A percentile compares a stretch with the other conserved stretches of the same genome.
These are phyloP conservation scores for Zizania latifolia DNA, from an alignment of 176 grass and related monocot genomes.

Conservation along the genomic window DNA sequence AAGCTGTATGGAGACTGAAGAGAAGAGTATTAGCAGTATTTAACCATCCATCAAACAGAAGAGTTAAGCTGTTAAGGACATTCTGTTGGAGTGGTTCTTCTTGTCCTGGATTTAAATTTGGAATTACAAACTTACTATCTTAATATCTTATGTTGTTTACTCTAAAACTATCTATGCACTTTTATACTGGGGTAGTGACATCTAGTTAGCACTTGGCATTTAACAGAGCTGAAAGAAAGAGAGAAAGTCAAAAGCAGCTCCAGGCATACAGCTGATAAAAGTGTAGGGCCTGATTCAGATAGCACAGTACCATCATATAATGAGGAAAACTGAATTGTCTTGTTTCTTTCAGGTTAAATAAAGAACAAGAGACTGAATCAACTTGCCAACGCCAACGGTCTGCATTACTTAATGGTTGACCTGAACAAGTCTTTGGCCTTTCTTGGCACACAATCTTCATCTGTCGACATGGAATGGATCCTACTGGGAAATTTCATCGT, in stretches of 20 bases:
- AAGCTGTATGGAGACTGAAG: background rate
- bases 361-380: background rate
- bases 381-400: background rate
- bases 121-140: background rate
- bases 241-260: background rate
- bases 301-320: background rate
- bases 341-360: background rate
- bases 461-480: constrained; percentile 6
- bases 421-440: constrained; percentile 26
- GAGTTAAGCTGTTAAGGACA: background rate
- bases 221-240: background rate
- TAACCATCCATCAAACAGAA: background rate
- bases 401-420: constrained; percentile 28
- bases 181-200: background rate
- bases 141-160: background rate
- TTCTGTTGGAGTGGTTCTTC: background rate
- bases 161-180: background rate
- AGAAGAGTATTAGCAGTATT: background rate
- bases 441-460: constrained; percentile 28
- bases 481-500: constrained; percentile 3
- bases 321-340: background rate
- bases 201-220: background rate
- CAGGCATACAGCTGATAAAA: background rate
- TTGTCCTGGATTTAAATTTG: background rate
- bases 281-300: background rate